phyloP scores from a whole-genome alignment of 1,139 yeast genomes.

The Candida frijolesensis region DNA sequence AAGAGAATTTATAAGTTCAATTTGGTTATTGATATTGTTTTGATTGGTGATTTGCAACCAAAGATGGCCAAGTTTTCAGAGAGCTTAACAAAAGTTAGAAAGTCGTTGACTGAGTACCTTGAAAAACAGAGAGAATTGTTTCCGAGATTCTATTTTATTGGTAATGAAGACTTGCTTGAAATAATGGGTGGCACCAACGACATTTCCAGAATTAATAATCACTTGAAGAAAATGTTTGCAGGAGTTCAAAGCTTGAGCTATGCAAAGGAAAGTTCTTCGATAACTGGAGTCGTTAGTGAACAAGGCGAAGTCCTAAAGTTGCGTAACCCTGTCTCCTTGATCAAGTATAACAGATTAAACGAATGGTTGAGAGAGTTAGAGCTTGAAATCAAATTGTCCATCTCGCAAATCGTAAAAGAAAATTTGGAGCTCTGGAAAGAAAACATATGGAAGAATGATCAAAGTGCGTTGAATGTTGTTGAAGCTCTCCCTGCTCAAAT shows the following conservation, averaged over 20 bases:
- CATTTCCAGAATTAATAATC: constrained; percentile 53
- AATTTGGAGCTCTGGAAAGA: constrained; percentile 13
- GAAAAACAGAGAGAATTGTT: constrained; percentile 78
- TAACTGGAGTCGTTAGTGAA: constrained; percentile 56
- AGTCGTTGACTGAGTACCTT: constrained; percentile 74
- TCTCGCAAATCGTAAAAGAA: constrained; percentile 32
- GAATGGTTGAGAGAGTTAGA: constrained; percentile 73
- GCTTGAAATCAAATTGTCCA: constrained; percentile 47
- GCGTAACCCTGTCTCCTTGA: constrained; percentile 44
- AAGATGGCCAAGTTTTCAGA: constrained; percentile 57
- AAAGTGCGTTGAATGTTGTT: constrained; percentile 10
- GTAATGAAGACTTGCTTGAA: constrained; percentile 87
- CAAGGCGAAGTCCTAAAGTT: constrained; percentile 65
- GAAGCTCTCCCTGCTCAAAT: constrained; percentile 58
- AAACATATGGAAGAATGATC: constrained; percentile 15
- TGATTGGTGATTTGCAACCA: constrained; percentile 51
- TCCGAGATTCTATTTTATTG: constrained; percentile 85
- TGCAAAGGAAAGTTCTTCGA: constrained; percentile 35
- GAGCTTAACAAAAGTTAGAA: constrained; percentile 58
- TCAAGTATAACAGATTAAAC: constrained; percentile 45
- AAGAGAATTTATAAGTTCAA: constrained; percentile 53
- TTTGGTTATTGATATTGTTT: constrained; percentile 58
- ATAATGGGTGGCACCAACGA: constrained; percentile 71
- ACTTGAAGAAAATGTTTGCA: constrained; percentile 70
- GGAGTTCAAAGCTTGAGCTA: constrained; percentile 56